phyloP scores from a whole-genome alignment of 2,329 filamentous ascomycete species.

The Talaromyces atroroseus region DNA sequence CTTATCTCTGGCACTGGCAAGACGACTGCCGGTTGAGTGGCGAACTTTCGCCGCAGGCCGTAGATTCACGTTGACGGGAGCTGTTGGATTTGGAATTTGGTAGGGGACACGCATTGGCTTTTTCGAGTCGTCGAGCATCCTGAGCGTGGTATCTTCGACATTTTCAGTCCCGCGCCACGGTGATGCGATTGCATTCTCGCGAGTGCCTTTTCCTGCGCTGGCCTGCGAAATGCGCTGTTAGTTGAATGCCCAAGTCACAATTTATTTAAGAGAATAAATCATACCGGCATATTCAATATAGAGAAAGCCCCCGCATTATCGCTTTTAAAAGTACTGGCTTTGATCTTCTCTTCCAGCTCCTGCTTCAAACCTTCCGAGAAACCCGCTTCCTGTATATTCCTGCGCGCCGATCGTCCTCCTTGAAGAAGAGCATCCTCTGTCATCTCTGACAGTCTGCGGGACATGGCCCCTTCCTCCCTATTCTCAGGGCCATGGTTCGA shows the following conservation, averaged over 20 bases:
- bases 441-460: slow-evolving; percentile 53
- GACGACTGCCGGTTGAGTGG: slow-evolving; percentile 42
- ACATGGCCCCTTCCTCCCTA: slow-evolving; percentile 51
- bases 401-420: slow-evolving; percentile 50
- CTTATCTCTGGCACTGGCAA: slow-evolving; percentile 55
- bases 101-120: slow-evolving; percentile 48
- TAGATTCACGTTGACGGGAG: slow-evolving; percentile 41
- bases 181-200: slow-evolving; percentile 60
- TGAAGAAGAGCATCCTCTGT: slow-evolving; percentile 54
- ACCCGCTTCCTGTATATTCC: slow-evolving; percentile 55
- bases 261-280: slow-evolving; percentile 5
- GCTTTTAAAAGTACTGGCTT: slow-evolving; percentile 49
- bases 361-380: slow-evolving; percentile 58
- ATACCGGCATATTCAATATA: slow-evolving; percentile 48
- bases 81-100: slow-evolving; percentile 35
- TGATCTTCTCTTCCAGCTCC: slow-evolving; percentile 55
- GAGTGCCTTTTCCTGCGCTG: slow-evolving; percentile 62
- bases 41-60: slow-evolving; percentile 42
- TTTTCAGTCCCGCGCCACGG: slow-evolving; percentile 77
- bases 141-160: slow-evolving; percentile 67
- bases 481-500: slow-evolving; percentile 18
- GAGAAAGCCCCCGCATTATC: slow-evolving; percentile 52
- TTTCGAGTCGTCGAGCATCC: slow-evolving; percentile 67
- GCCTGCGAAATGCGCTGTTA: slow-evolving; percentile 23
- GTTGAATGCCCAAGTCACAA: too few species aligned